Percentiles rank a stretch among this genome's conserved stretches.
phyloP scores from a whole-genome alignment of 2,329 filamentous ascomycete species.

The Apiospora pterosperma region DNA sequence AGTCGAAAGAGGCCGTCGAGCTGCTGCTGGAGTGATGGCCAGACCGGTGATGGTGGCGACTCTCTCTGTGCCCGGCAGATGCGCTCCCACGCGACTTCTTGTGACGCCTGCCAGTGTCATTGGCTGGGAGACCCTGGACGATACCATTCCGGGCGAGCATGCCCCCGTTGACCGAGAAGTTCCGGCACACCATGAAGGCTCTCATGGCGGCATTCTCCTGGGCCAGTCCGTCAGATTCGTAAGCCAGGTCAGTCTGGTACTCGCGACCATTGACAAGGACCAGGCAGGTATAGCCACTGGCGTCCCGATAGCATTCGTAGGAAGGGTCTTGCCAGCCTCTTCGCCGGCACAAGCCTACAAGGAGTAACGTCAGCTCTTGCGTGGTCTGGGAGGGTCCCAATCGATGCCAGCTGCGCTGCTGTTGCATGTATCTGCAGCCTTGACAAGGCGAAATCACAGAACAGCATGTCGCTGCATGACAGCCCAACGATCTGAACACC shows the following conservation, averaged over 20 bases:
- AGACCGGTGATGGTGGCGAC: conserved; percentile 44
- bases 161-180: conserved; percentile 95
- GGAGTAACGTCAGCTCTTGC: conserved; percentile 26
- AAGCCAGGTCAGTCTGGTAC: conserved; percentile 87
- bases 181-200: conserved; percentile 95
- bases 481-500: conserved; percentile 22
- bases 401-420: conserved; percentile 19
- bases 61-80: conserved; percentile 38
- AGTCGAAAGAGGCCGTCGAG: conserved; percentile 59
- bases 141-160: conserved; percentile 74
- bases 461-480: conserved; percentile 24
- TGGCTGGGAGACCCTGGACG: conserved; percentile 61
- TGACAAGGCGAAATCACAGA: conserved; percentile 22
- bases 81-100: conserved; percentile 52
- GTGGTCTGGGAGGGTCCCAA: conserved; percentile 18
- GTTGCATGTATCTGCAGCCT: conserved; percentile 22
- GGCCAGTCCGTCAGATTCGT: conserved; percentile 77
- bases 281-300: conserved; percentile 79
- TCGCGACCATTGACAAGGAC: conserved; percentile 95
- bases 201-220: conserved; percentile 94
- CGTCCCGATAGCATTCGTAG: conserved; percentile 77
- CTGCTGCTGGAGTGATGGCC: conserved; percentile 61
- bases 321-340: conserved; percentile 89
- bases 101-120: conserved; percentile 47
- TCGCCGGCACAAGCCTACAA: conserved; percentile 83